Evolutionary conservation across 2,329 filamentous ascomycete genomes (phyloP).

Genomic region (Fulvia fulva): DNA sequence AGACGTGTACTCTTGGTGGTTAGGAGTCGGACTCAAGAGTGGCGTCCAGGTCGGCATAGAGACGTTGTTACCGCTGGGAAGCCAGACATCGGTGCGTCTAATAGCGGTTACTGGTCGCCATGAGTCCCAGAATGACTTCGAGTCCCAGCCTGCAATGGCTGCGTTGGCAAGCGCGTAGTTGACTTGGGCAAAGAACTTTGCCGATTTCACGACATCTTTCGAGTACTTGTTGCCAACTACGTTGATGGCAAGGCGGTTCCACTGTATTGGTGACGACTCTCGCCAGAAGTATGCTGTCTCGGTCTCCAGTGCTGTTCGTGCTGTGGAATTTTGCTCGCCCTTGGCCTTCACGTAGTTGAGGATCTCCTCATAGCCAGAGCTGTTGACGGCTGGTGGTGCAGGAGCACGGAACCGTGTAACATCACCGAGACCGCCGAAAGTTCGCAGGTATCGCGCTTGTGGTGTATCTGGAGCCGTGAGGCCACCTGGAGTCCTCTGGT

Average conservation of each 20-base stretch:
- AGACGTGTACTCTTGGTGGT: slow-evolving; percentile 29
- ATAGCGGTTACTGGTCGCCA: slow-evolving; percentile 28
- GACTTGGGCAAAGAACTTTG: slow-evolving; percentile 30
- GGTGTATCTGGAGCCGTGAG: slow-evolving; percentile 26
- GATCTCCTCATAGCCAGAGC: slow-evolving; percentile 22
- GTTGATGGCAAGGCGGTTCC: slow-evolving; percentile 28
- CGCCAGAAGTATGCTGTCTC: slow-evolving; percentile 30
- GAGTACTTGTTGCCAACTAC: slow-evolving; percentile 24
- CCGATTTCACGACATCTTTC: slow-evolving; percentile 24
- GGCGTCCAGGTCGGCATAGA: slow-evolving; percentile 25
- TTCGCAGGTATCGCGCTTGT: slow-evolving; percentile 26
- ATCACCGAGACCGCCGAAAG: slow-evolving; percentile 27
- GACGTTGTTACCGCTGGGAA: slow-evolving; percentile 24
- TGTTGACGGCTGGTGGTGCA: slow-evolving; percentile 22
- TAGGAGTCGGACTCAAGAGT: slow-evolving; percentile 26
- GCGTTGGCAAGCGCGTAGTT: slow-evolving; percentile 32
- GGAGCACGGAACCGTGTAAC: slow-evolving; percentile 25
- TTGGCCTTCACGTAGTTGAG: slow-evolving; percentile 25
- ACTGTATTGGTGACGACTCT: slow-evolving; percentile 26
- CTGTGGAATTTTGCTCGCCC: slow-evolving; percentile 27
- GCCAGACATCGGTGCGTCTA: slow-evolving; percentile 19
- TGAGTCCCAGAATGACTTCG: slow-evolving; percentile 27
- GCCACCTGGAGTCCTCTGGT: slow-evolving; percentile 27
- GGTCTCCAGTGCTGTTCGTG: slow-evolving; percentile 24
- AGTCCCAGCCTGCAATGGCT: slow-evolving; percentile 28